A percentile compares a stretch with the other conserved stretches of the same genome.
phyloP scores from a whole-genome alignment of 202 grass and related monocot species.

The Brachypodium distachyon region DNA sequence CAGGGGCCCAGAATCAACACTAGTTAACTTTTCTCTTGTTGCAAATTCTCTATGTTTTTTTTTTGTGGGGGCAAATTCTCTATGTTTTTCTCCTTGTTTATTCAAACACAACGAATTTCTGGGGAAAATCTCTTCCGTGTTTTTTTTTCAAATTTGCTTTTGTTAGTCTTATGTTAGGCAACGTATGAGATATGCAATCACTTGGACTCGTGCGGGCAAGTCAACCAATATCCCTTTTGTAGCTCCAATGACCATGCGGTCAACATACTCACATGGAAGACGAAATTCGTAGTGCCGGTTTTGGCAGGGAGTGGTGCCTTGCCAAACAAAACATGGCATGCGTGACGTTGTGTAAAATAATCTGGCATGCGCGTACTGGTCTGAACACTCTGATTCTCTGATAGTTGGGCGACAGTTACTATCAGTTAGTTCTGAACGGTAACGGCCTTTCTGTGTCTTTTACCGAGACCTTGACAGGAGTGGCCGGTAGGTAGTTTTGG shows the following conservation, averaged over 20 bases:
- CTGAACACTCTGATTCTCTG: background rate
- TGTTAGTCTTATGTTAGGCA: slow-evolving; percentile 26
- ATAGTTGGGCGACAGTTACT: slow-evolving; percentile 11
- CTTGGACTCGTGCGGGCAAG: background rate
- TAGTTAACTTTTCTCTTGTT: background rate
- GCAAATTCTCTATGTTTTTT: background rate
- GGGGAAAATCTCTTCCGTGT: too few species aligned
- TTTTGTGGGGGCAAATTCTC: too few species aligned
- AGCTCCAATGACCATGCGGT: background rate
- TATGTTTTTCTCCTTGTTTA: background rate
- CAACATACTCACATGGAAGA: slow-evolving; percentile 6
- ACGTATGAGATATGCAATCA: slow-evolving; percentile 2
- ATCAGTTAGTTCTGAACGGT: background rate
- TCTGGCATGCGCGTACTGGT: background rate
- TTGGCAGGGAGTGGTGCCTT: slow-evolving; percentile 1
- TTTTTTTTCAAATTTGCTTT: background rate
- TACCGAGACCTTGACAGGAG: slow-evolving; percentile 16
- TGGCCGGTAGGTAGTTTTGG: background rate
- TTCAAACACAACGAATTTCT: background rate
- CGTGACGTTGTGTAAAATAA: background rate
- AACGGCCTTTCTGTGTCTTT: slow-evolving; percentile 19
- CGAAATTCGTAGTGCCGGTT: background rate
- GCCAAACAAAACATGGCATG: slow-evolving; percentile 28
- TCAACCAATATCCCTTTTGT: slow-evolving; percentile 7
- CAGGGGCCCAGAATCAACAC: background rate